Percentiles rank a stretch among this genome's conserved stretches.
Evolutionary conservation across 1,139 yeast genomes (phyloP).

Genomic region (Saccharomyces pastorianus): DNA sequence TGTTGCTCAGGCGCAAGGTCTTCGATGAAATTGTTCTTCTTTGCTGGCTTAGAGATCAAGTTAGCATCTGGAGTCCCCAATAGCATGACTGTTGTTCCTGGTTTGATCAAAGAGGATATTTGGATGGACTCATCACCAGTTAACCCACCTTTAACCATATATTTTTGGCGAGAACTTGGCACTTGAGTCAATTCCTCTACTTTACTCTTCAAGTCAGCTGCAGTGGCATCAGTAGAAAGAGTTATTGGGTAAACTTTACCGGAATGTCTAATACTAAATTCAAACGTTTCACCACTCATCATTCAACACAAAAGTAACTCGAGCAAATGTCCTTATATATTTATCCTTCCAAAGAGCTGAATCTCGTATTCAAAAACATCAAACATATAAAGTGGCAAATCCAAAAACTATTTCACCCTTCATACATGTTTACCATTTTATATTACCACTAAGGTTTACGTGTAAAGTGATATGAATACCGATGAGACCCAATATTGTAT

Average conservation of each 20-base stretch:
- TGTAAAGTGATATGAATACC: not conserved
- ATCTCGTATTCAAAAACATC: not conserved
- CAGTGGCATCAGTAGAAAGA: slow-evolving; percentile 49
- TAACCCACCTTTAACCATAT: slow-evolving; percentile 80
- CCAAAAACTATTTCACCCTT: not conserved
- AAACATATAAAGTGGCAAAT: not conserved
- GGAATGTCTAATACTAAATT: slow-evolving; percentile 58
- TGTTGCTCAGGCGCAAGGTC: slow-evolving; percentile 44
- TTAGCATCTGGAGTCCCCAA: slow-evolving; percentile 81
- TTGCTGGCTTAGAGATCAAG: slow-evolving; percentile 53
- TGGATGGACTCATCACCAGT: slow-evolving; percentile 52
- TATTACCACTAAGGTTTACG: not conserved
- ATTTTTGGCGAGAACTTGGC: slow-evolving; percentile 82
- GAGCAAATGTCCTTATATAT: not conserved
- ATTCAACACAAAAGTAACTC: not conserved
- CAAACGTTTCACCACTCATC: not conserved
- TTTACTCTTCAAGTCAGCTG: slow-evolving; percentile 59
- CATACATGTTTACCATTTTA: not conserved
- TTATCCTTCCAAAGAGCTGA: not conserved
- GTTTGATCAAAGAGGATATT: slow-evolving; percentile 39
- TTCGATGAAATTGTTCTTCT: slow-evolving; percentile 56
- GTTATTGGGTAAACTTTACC: slow-evolving; percentile 74
- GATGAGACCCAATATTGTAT: not conserved
- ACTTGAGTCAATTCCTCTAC: slow-evolving; percentile 70
- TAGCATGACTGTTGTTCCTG: slow-evolving; percentile 71